These are phyloP conservation scores for Pseudotsuga menziesii DNA, from an alignment of 75 land plant species.

Conservation along the genomic window DNA sequence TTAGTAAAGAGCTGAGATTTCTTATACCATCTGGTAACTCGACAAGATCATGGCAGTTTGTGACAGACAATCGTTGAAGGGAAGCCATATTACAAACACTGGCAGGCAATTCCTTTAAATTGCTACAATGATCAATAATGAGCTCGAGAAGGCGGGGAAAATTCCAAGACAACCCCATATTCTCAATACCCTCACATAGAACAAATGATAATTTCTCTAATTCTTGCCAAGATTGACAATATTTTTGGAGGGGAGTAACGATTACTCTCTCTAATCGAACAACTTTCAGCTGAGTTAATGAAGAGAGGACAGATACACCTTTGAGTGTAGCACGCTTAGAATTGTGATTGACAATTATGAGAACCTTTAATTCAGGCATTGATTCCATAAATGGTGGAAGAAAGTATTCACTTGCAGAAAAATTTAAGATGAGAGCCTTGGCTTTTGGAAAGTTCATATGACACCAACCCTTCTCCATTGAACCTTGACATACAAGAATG, in stretches of 20 bases:
- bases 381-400: slow-evolving; percentile 48
- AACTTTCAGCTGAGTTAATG: slow-evolving; percentile 33
- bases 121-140: slow-evolving; percentile 47
- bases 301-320: slow-evolving; percentile 31
- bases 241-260: slow-evolving; percentile 21
- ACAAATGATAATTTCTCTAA: slow-evolving; percentile 39
- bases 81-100: slow-evolving; percentile 27
- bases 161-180: slow-evolving; percentile 12
- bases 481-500: slow-evolving; percentile 24
- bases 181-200: slow-evolving; percentile 29
- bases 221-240: slow-evolving; percentile 21
- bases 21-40: slow-evolving; percentile 40
- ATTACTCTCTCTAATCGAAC: slow-evolving; percentile 52
- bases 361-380: slow-evolving; percentile 52
- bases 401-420: slow-evolving; percentile 39
- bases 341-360: slow-evolving; percentile 36
- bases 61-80: slow-evolving; percentile 36
- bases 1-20: slow-evolving; percentile 23
- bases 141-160: slow-evolving; percentile 41
- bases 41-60: slow-evolving; percentile 43
- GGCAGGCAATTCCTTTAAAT: slow-evolving; percentile 36
- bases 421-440: slow-evolving; percentile 57
- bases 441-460: slow-evolving; percentile 51
- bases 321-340: slow-evolving; percentile 23
- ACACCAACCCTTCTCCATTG: slow-evolving; percentile 56